These are phyloP conservation scores for Globisporangium middletonii DNA, from an alignment of 352 stramenopile species.

Conservation along the genomic window DNA sequence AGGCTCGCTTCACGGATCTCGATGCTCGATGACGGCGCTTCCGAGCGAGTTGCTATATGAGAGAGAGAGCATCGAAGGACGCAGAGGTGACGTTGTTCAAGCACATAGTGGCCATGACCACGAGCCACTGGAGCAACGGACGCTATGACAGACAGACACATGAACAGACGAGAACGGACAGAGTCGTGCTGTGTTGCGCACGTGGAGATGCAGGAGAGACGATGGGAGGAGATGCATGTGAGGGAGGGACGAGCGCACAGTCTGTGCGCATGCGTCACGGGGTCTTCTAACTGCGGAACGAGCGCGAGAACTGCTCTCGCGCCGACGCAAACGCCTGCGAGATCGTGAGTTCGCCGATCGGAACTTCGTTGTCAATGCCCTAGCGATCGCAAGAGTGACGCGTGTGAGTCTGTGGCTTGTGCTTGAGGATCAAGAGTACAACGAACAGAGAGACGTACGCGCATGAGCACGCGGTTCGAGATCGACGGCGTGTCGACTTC, in stretches of 20 bases:
- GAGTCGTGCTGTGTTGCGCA: too few relatives aligned
- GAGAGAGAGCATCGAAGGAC: too few relatives aligned
- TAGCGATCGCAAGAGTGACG: constrained; percentile 9
- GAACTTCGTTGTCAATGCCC: constrained; percentile 86
- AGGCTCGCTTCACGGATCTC: too few relatives aligned
- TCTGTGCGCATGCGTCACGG: neutral
- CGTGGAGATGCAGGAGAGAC: too few relatives aligned
- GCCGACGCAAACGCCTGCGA: constrained; percentile 83
- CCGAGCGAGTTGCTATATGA: too few relatives aligned
- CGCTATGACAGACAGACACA: too few relatives aligned
- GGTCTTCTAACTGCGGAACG: constrained; percentile 72
- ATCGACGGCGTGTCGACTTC: constrained; percentile 87
- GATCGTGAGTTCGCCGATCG: constrained; percentile 83
- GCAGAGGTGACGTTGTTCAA: too few relatives aligned
- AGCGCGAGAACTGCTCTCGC: constrained; percentile 85
- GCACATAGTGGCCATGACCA: too few relatives aligned
- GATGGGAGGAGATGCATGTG: too few relatives aligned
- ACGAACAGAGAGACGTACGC: constrained; percentile 31
- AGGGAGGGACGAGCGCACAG: neutral
- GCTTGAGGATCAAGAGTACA: neutral
- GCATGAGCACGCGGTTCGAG: constrained; percentile 89
- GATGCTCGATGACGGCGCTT: too few relatives aligned
- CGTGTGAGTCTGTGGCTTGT: neutral
- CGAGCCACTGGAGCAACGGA: too few relatives aligned
- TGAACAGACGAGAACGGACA: too few relatives aligned